Percentiles rank a stretch among this genome's conserved stretches.
Conservation (phyloP, 1,284 basidiomycete genomes). For the Sporisorium graminicola region DNA sequence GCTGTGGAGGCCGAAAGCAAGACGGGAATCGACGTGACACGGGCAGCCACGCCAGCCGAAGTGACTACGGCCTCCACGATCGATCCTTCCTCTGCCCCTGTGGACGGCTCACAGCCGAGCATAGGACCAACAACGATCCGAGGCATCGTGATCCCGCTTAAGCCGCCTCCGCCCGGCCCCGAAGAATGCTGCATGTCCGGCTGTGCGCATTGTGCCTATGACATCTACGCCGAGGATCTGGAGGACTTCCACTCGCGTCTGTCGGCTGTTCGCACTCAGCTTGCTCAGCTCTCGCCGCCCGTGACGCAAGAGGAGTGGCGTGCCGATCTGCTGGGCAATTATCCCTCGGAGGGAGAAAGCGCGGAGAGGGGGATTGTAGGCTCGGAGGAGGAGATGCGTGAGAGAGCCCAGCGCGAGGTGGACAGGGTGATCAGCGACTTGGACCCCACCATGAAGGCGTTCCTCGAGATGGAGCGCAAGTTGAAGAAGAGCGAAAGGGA, state of each 20-base stretch:
- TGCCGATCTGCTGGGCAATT: conserved; percentile 67
- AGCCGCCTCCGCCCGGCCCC: conserved; percentile 65
- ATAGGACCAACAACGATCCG: conserved; percentile 35
- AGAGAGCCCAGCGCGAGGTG: conserved; percentile 50
- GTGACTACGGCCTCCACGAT: conserved; percentile 10
- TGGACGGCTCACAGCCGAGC: conserved; percentile 5
- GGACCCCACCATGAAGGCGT: conserved; percentile 65
- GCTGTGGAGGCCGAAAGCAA: conserved; percentile 78
- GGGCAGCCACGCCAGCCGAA: conserved; percentile 19
- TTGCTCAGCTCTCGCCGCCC: conserved; percentile 74
- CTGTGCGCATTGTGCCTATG: conserved; percentile 88
- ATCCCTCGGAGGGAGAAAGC: conserved; percentile 52
- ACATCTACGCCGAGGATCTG: conserved; percentile 83
- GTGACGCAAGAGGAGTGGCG: conserved; percentile 77
- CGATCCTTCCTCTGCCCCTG: not conserved
- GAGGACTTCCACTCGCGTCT: conserved; percentile 77
- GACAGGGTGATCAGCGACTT: conserved; percentile 49
- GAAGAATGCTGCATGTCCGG: conserved; percentile 89
- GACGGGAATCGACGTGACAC: conserved; percentile 73
- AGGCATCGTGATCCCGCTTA: conserved; percentile 53
- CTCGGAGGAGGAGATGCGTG: conserved; percentile 20
- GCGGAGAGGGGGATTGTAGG: not conserved
- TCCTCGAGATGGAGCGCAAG: conserved; percentile 64
- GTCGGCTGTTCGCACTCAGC: conserved; percentile 73
- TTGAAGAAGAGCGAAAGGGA: conserved; percentile 54